A percentile compares a stretch with the other conserved stretches of the same genome.
phyloP scores from a whole-genome alignment of 176 grass and related monocot genomes.

The Oryza rufipogon region DNA sequence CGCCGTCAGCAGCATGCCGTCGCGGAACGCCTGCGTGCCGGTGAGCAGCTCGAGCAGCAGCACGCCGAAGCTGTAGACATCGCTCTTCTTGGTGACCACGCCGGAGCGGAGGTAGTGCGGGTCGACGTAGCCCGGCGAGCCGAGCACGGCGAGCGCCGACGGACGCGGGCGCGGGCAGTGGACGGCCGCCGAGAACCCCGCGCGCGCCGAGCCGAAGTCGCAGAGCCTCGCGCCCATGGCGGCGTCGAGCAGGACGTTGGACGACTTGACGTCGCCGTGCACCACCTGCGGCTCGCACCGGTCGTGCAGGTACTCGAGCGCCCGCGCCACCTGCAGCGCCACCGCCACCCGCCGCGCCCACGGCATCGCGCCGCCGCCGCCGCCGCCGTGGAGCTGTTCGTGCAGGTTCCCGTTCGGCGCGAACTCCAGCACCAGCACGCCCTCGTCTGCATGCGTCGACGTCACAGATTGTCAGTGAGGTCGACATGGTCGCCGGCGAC shows the following conservation, averaged over 20 bases:
- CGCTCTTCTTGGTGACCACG: conserved; percentile 72
- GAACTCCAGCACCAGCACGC: conserved; percentile 62
- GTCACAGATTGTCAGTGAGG: not conserved
- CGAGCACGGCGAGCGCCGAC: conserved; percentile 42
- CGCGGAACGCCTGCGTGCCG: conserved; percentile 63
- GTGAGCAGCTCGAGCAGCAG: conserved; percentile 86
- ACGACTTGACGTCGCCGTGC: conserved; percentile 87
- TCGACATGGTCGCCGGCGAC: no score
- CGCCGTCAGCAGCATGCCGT: conserved; percentile 54
- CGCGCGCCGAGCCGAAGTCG: conserved; percentile 77
- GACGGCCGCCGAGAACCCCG: conserved; percentile 71
- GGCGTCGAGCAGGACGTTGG: conserved; percentile 76
- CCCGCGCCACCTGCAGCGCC: conserved; percentile 63
- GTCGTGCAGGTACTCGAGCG: conserved; percentile 82
- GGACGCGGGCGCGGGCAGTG: conserved; percentile 13
- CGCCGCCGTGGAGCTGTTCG: conserved; percentile 42
- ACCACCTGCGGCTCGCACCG: conserved; percentile 77
- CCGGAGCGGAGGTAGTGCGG: conserved; percentile 86
- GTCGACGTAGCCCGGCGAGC: conserved; percentile 84
- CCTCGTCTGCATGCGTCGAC: conserved; percentile 37
- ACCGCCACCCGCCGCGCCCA: conserved; percentile 60
- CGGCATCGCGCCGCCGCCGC: not conserved
- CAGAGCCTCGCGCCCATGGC: conserved; percentile 73
- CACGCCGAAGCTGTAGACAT: conserved; percentile 91
- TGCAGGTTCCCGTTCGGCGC: conserved; percentile 63